Base-by-base conservation (phyloP, 2,329 filamentous ascomycete species). In the Aspergillus jensenii region DNA sequence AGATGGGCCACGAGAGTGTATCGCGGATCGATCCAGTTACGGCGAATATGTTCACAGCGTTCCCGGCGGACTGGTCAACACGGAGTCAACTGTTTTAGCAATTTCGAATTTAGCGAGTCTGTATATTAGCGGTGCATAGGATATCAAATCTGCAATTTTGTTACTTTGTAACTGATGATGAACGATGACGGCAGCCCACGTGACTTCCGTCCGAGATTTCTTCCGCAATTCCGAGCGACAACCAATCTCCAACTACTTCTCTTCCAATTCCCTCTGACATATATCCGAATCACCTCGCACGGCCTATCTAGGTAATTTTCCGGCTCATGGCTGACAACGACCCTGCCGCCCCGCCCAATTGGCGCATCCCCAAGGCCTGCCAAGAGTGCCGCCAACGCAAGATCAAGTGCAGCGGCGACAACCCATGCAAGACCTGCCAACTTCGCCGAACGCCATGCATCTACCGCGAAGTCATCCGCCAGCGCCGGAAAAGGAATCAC, bases 321-420 rank as follows among this genome's bases (percentile, higher is more conserved):
- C 23, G n/a, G 35, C 1, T 21, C 6, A 73, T 72, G 71, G 62
- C 62, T 52, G 71, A 72, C 37, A 41, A 59, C 14, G 56, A 56
- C 12, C 58, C 62, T 33, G 45, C 59, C n/a, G 23, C 59, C 3
- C 50, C 60, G 19, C 52, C 65, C 1, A 64, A 67, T n/a, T 74
- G 71, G 71, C 68, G 73, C 33, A 74, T 73, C 40, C 64, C 74
- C 33, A 75, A 75, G 49, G 75, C 75, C 0, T 77, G 75, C 52
- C 70, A 77, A 61, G 74, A 77, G 59, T 77, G 75, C 56, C 71
- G 75, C 19, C 70, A 73, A 53, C 68, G 75, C 52, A 77, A 77
- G 64, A 76, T 77, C 61, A 72, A 72, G 27, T 78, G 75, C 63
- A 73, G 75, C 58, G 75, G 74, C 15, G 52, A 65, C 27, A 68